Conservation (phyloP, 805 yeast genomes). For the Cyberlindnera maritima region DNA sequence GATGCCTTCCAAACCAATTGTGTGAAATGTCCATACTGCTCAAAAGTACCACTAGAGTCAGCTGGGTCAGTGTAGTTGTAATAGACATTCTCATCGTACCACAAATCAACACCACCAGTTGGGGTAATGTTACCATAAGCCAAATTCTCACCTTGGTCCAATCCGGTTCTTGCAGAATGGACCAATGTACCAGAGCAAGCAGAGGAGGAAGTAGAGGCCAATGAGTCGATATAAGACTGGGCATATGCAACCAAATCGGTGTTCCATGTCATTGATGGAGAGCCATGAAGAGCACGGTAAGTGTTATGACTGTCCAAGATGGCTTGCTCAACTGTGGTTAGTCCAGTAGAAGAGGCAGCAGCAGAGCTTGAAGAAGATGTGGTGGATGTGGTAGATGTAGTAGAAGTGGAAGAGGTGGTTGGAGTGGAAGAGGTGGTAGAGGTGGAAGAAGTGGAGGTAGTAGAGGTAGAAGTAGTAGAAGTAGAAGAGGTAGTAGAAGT, state of each 20-base stretch:
- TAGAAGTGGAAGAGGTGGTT: slow-evolving; percentile 19
- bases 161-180: slow-evolving; percentile 56
- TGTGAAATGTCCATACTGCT: slow-evolving; percentile 69
- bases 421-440: slow-evolving; percentile 18
- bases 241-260: slow-evolving; percentile 46
- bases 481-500: slow-evolving; percentile 22
- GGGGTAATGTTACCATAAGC: slow-evolving; percentile 56
- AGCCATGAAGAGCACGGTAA: slow-evolving; percentile 46
- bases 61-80: slow-evolving; percentile 52
- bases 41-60: slow-evolving; percentile 39
- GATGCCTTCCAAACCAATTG: slow-evolving; percentile 70
- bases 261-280: slow-evolving; percentile 48
- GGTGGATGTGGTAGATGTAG: slow-evolving; percentile 14
- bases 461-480: slow-evolving; percentile 8
- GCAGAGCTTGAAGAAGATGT: slow-evolving; percentile 14
- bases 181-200: slow-evolving; percentile 60
- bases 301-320: slow-evolving; percentile 50
- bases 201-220: slow-evolving; percentile 36
- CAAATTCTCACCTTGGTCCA: slow-evolving; percentile 67
- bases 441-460: slow-evolving; percentile 1
- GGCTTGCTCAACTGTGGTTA: slow-evolving; percentile 34
- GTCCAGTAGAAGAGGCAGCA: slow-evolving; percentile 19
- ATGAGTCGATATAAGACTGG: slow-evolving; percentile 42
- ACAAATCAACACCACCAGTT: slow-evolving; percentile 54
- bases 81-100: slow-evolving; percentile 64